These are phyloP conservation scores for Wickerhamomyces ciferrii DNA, from an alignment of 805 yeast species.

Conservation along the genomic window DNA sequence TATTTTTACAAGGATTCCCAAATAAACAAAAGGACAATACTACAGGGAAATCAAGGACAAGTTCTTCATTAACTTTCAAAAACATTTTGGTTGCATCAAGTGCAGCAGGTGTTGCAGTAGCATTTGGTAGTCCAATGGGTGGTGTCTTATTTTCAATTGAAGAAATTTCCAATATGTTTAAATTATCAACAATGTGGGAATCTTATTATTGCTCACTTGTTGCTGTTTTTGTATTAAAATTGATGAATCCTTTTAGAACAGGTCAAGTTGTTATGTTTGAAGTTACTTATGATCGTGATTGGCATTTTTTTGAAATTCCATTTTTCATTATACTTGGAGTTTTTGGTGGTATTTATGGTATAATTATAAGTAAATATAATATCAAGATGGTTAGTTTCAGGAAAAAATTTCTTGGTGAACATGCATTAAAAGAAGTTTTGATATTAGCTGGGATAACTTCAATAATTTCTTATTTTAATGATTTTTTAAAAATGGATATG, in stretches of 20 bases:
- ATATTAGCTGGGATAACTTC: slow-evolving; percentile 67
- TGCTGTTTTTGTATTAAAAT: slow-evolving; percentile 77
- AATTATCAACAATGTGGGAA: slow-evolving; percentile 80
- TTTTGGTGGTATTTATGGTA: slow-evolving; percentile 91
- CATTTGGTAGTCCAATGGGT: slow-evolving; percentile 95
- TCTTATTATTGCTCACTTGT: slow-evolving; percentile 86
- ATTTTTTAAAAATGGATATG: slow-evolving; percentile 83
- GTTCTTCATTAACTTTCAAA: slow-evolving; percentile 11
- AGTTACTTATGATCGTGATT: slow-evolving; percentile 78
- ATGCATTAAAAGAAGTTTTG: slow-evolving; percentile 68
- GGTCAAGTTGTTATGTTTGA: slow-evolving; percentile 93
- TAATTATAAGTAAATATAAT: slow-evolving; percentile 68
- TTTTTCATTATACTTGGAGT: slow-evolving; percentile 73
- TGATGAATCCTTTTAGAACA: slow-evolving; percentile 86
- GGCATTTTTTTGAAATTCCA: slow-evolving; percentile 86
- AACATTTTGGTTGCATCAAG: slow-evolving; percentile 72
- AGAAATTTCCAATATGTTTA: slow-evolving; percentile 76
- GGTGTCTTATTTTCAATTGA: slow-evolving; percentile 93
- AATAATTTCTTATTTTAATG: slow-evolving; percentile 74
- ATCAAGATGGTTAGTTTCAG: slow-evolving; percentile 74
- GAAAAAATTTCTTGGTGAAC: slow-evolving; percentile 50
- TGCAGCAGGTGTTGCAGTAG: slow-evolving; percentile 98
- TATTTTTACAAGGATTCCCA: slow-evolving; percentile 6
- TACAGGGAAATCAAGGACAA: slow-evolving; percentile 6
- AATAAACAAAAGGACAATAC: background rate